These are phyloP conservation scores for Pseudogymnoascus sp. DNA, from an alignment of 2,329 filamentous ascomycete genomes.

Conservation along the genomic window DNA sequence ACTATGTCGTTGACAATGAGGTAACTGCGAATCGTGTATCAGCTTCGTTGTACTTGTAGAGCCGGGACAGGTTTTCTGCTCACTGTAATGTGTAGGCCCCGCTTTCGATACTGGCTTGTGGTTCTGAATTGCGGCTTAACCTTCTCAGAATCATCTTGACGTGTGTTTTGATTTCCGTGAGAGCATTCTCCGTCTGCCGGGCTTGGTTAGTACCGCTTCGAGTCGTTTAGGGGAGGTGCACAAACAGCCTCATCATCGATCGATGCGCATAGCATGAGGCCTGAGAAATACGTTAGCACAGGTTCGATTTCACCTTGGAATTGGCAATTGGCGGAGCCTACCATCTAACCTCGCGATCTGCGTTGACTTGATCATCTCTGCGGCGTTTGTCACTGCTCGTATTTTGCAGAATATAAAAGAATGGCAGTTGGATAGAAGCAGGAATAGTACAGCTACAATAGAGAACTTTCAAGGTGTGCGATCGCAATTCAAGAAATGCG, in stretches of 20 bases:
- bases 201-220: background rate
- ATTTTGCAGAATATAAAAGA: background rate
- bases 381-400: background rate
- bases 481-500: constrained; percentile 13
- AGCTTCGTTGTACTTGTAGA: background rate
- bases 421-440: background rate
- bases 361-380: constrained; percentile 68
- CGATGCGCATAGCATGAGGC: constrained; percentile 89
- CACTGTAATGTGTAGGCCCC: constrained; percentile 80
- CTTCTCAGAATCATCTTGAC: constrained; percentile 84
- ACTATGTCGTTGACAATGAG: constrained; percentile 74
- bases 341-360: constrained; percentile 92
- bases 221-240: constrained; percentile 10
- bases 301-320: background rate
- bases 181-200: constrained; percentile 57
- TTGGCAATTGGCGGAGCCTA: constrained; percentile 31
- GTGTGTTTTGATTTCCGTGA: constrained; percentile 83
- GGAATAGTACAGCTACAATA: background rate
- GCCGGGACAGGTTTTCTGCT: constrained; percentile 24
- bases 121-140: constrained; percentile 79
- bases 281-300: constrained; percentile 39
- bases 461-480: constrained; percentile 6
- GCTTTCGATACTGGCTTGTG: constrained; percentile 86
- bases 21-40: constrained; percentile 50
- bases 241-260: constrained; percentile 79